Evolutionary conservation across 495 filamentous ascomycete genomes (phyloP).

Genomic region (Bathelium albidoporum): DNA sequence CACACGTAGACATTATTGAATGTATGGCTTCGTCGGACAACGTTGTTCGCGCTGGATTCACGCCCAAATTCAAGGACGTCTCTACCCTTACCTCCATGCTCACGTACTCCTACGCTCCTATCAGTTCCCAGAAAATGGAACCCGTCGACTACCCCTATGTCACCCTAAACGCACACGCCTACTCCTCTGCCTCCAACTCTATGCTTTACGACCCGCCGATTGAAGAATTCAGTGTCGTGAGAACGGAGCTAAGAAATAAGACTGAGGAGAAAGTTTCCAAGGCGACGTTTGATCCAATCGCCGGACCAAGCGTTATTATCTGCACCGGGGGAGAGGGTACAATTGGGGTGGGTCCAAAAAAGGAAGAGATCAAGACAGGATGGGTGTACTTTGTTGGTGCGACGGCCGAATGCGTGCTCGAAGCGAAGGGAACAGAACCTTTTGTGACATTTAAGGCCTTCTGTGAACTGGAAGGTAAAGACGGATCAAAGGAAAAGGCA

Average conservation of each 20-base stretch:
- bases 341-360: slow-evolving; percentile 70
- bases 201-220: slow-evolving; percentile 90
- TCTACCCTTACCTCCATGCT: slow-evolving; percentile 82
- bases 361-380: slow-evolving; percentile 62
- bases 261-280: slow-evolving; percentile 45
- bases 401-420: slow-evolving; percentile 70
- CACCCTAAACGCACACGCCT: slow-evolving; percentile 65
- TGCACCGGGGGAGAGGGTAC: slow-evolving; percentile 73
- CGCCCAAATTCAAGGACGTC: slow-evolving; percentile 96
- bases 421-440: slow-evolving; percentile 53
- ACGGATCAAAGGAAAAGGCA: slow-evolving; percentile 14
- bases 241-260: slow-evolving; percentile 57
- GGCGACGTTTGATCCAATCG: slow-evolving; percentile 75
- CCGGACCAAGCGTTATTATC: slow-evolving; percentile 84
- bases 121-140: slow-evolving; percentile 84
- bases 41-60: slow-evolving; percentile 93
- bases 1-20: slow-evolving; percentile 70
- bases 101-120: slow-evolving; percentile 89
- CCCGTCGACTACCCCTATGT: slow-evolving; percentile 75
- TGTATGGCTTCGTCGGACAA: slow-evolving; percentile 99
- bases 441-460: slow-evolving; percentile 94
- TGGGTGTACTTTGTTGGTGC: slow-evolving; percentile 91
- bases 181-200: slow-evolving; percentile 57
- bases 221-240: slow-evolving; percentile 88
- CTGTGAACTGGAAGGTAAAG: slow-evolving; percentile 64